Evolutionary conservation across 176 grass and related monocot species (phyloP), one percentile per base, ranked within the genome.

Genomic region (Ananas comosus): DNA sequence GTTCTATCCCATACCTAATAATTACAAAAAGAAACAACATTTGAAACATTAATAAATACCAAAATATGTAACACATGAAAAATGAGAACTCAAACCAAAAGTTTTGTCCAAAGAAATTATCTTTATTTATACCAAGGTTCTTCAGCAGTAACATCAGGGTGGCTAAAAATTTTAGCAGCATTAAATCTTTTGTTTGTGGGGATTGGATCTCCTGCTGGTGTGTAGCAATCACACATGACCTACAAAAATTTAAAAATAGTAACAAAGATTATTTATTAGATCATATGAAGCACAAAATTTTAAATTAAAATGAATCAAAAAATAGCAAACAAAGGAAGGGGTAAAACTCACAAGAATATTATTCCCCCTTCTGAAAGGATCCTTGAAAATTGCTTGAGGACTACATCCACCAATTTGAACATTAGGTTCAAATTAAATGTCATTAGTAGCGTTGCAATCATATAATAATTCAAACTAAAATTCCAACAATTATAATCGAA

Each of bases 151-250:
- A 99, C 95, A 78, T 78, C 82, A 49, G 90, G 87, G 48, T 78
- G 70, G 75, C 70, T 84, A 51, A 99, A 99, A 52, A 99, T 84
- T 81, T 94, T 94, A 19, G 90, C 95, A 23, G 95, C 95, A 13
- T 75, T 75, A 51, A 64, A 10, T 69, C 95, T 88, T 80, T 99
- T 99, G 80, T 99, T 99, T 11, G 95, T 99, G 23, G 95, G 95
- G 51, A 99, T 94, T 9, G 95, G 82, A 70, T 88, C 95, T 25
- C 95, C 95, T 51, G 80, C 85, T 80, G 95, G 95, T 9, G 95
- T 99, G 74, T 99, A 99, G 70, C 95, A 99, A 70, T 99, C 95
- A 78, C 95, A 99, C 78, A 99, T 94, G 51, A 99, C 95, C 95
- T 99, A 78, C n/a, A 48, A 16, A 23, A 23, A 21, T 13, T 69